A percentile compares a stretch with the other conserved stretches of the same genome.
Conservation (phyloP, 2,329 filamentous ascomycete genomes). For the Curvularia verruculosa region DNA sequence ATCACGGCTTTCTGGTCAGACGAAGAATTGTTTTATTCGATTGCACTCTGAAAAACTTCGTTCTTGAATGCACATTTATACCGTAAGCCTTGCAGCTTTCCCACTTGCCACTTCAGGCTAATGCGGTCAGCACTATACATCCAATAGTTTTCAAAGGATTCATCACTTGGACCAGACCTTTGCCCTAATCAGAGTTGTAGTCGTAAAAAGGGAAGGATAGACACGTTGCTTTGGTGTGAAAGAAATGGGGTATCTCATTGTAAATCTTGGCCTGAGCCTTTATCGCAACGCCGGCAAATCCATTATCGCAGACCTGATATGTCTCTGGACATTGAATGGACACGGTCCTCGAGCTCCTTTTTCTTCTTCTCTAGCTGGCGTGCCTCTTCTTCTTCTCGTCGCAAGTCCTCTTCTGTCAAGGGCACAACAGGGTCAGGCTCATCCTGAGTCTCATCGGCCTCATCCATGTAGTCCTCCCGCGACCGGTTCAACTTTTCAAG, state of each 20-base stretch:
- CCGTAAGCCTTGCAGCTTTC: neutral
- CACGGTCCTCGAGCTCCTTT: constrained; percentile 65
- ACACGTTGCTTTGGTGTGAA: constrained; percentile 1
- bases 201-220: neutral
- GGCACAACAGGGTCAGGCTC: constrained; percentile 51
- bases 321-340: constrained; percentile 71
- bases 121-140: constrained; percentile 1
- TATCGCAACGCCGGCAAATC: neutral
- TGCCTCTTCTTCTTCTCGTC: constrained; percentile 72
- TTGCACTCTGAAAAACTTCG: neutral
- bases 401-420: constrained; percentile 72
- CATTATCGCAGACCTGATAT: constrained; percentile 62
- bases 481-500: constrained; percentile 72
- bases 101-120: neutral
- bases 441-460: constrained; percentile 56
- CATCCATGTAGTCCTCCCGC: constrained; percentile 63
- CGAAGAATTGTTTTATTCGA: neutral
- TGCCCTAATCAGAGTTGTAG: neutral
- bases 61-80: neutral
- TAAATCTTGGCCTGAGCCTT: constrained; percentile 5
- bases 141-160: neutral
- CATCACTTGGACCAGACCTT: neutral
- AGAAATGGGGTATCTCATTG: constrained; percentile 15
- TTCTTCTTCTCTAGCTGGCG: constrained; percentile 68
- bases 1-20: neutral